Evolutionary conservation across 768 basidiomycete species (phyloP).

Genomic region (Hericium erinaceus): DNA sequence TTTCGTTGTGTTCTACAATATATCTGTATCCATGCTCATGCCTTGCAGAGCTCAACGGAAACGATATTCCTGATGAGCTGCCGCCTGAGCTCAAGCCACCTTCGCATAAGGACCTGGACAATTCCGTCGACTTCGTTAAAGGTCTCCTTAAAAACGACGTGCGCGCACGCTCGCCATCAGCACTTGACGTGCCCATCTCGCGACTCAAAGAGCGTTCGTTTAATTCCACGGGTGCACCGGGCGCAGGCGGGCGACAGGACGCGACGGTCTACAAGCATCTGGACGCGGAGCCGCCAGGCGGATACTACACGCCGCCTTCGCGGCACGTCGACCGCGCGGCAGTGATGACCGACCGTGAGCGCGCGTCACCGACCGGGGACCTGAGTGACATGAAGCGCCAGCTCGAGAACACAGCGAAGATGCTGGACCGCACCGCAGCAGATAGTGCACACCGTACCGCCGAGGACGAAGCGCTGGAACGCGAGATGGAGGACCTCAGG

Average conservation of each 20-base stretch:
- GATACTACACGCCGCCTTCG: conserved; percentile 70
- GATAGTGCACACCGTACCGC: conserved; percentile 49
- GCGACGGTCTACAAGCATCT: conserved; percentile 89
- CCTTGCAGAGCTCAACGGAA: conserved; percentile 76
- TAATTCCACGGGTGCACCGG: conserved; percentile 38
- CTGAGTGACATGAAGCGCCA: conserved; percentile 81
- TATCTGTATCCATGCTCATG: not conserved
- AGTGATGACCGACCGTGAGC: conserved; percentile 67
- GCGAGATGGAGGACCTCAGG: conserved; percentile 79
- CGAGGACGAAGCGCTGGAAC: conserved; percentile 87
- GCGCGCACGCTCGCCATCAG: conserved; percentile 57
- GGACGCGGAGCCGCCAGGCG: conserved; percentile 43
- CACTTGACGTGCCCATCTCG: conserved; percentile 45
- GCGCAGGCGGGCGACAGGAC: conserved; percentile 62
- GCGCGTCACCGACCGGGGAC: conserved; percentile 51
- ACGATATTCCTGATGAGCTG: conserved; percentile 77
- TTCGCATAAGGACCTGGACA: conserved; percentile 81
- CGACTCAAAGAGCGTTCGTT: conserved; percentile 67
- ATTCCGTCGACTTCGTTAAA: conserved; percentile 83
- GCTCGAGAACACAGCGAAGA: conserved; percentile 66
- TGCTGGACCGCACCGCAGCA: conserved; percentile 69
- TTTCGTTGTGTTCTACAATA: conserved; percentile 13
- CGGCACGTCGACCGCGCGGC: conserved; percentile 82
- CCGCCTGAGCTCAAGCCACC: conserved; percentile 89
- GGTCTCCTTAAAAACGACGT: conserved; percentile 80